Conservation (phyloP, 1,139 yeast species). For the Pichia inconspicua region DNA sequence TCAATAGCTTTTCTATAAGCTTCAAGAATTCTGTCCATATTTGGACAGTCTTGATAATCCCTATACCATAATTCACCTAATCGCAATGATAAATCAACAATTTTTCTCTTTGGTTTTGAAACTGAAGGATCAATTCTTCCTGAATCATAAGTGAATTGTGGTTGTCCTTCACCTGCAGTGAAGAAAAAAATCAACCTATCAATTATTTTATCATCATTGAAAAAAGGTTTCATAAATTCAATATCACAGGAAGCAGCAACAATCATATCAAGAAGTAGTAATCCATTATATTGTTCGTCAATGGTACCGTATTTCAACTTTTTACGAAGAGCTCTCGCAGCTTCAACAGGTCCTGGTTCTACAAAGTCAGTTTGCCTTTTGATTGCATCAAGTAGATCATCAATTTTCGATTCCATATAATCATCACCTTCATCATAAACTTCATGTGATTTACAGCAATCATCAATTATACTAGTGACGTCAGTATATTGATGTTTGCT, state of each 20-base stretch:
- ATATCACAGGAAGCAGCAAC: slow-evolving; percentile 65
- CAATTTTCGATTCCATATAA: slow-evolving; percentile 35
- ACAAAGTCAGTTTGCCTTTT: slow-evolving; percentile 28
- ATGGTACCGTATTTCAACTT: slow-evolving; percentile 74
- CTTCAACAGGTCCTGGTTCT: slow-evolving; percentile 58
- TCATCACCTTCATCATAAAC: slow-evolving; percentile 27
- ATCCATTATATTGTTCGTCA: slow-evolving; percentile 55
- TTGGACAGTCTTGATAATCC: slow-evolving; percentile 45
- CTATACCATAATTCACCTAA: slow-evolving; percentile 60
- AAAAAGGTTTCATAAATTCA: slow-evolving; percentile 34
- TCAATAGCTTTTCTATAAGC: not conserved
- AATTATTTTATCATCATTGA: slow-evolving; percentile 63
- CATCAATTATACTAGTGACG: slow-evolving; percentile 45
- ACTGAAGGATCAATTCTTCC: slow-evolving; percentile 5
- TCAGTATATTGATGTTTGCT: slow-evolving; percentile 46
- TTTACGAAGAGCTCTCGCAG: slow-evolving; percentile 86
- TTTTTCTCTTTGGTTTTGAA: slow-evolving; percentile 23
- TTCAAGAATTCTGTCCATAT: slow-evolving; percentile 28
- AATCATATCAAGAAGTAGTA: slow-evolving; percentile 63
- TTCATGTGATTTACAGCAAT: slow-evolving; percentile 34
- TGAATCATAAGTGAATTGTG: not conserved
- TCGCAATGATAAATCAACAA: slow-evolving; percentile 29
- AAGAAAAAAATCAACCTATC: slow-evolving; percentile 52
- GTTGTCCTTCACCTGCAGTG: not conserved
- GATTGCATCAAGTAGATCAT: slow-evolving; percentile 40